A percentile compares a stretch with the other conserved stretches of the same genome.
phyloP scores from a whole-genome alignment of 1,284 basidiomycete species.

The Cystobasidiaceae sp. region DNA sequence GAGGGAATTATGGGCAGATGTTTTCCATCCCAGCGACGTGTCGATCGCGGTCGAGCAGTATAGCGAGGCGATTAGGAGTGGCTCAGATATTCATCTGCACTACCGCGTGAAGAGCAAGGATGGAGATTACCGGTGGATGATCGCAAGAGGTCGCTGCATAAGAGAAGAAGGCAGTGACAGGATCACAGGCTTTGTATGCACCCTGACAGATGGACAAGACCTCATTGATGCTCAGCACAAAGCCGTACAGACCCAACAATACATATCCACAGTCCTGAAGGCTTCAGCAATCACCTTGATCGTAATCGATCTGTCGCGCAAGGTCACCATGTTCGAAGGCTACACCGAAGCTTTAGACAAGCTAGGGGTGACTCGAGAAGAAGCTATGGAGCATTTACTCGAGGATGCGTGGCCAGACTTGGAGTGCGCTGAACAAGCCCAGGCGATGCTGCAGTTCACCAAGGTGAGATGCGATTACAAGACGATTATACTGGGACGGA shows the following conservation, averaged over 20 bases:
- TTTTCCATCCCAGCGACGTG: conserved; percentile 25
- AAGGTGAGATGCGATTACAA: background rate
- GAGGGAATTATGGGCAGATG: conserved; percentile 26
- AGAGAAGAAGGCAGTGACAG: conserved; percentile 8
- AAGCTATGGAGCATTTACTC: conserved; percentile 1
- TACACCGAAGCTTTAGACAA: conserved; percentile 12
- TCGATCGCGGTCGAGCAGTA: conserved; percentile 9
- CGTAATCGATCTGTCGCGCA: conserved; percentile 4
- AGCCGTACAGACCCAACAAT: conserved; percentile 24
- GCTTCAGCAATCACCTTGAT: conserved; percentile 17
- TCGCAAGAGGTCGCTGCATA: conserved; percentile 16
- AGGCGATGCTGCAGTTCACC: conserved; percentile 6
- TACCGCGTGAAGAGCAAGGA: conserved; percentile 23
- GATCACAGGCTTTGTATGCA: conserved; percentile 24
- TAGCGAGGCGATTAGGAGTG: conserved; percentile 11
- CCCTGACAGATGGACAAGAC: conserved; percentile 25
- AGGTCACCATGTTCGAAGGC: conserved; percentile 20
- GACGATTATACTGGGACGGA: background rate
- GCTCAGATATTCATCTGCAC: conserved; percentile 14
- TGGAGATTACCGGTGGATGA: conserved; percentile 26
- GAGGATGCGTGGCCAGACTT: conserved; percentile 22
- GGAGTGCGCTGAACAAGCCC: conserved; percentile 12
- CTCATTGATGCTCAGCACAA: conserved; percentile 22
- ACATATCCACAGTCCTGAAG: conserved; percentile 20
- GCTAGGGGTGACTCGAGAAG: conserved; percentile 4